Base-by-base conservation (phyloP, 1,284 basidiomycete genomes). In the Cryptococcus jaspeensis region DNA sequence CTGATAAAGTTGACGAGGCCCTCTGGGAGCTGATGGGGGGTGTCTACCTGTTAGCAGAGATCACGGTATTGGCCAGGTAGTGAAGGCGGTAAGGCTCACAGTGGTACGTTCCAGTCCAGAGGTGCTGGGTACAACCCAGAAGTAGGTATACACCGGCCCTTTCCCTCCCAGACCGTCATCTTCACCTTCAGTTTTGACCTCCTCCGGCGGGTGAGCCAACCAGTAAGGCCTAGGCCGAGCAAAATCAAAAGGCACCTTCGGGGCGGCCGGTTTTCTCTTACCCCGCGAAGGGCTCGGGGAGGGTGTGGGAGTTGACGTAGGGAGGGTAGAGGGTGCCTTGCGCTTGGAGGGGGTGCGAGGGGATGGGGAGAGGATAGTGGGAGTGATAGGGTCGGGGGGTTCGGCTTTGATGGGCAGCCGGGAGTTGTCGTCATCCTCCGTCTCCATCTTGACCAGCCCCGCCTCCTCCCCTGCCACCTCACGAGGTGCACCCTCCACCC, bases 41-140 rank as follows among this genome's bases (percentile, higher is more conserved):
- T n/a, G n/a, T n/a, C n/a, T n/a, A n/a, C n/a, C n/a, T n/a, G n/a
- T n/a, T n/a, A n/a, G n/a, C n/a, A n/a, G n/a, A n/a, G n/a, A n/a
- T n/a, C n/a, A n/a, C n/a, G n/a, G n/a, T n/a, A n/a, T n/a, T n/a
- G n/a, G n/a, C n/a, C n/a, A n/a, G n/a, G n/a, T n/a, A n/a, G n/a
- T n/a, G n/a, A n/a, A n/a, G n/a, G n/a, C n/a, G n/a, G n/a, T n/a
- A n/a, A 35, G 38, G 62, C 70, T 59, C 42, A 73, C 73, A 5
- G 67, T 69, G 23, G 74, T 75, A 5, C 74, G 63, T 46, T 75
- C 75, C 6, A 78, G 66, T 0, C 76, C 76, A 5, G 74, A 76
- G 1, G 76, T 78, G 56, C 66, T 74, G 6, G 76, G 76, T 12
- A 74, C 72, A 2, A 75, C 75, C 74, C 75, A 78, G 58, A 78